phyloP scores from a whole-genome alignment of 768 basidiomycete species.

The Lanmaoa pseudosensibilis region DNA sequence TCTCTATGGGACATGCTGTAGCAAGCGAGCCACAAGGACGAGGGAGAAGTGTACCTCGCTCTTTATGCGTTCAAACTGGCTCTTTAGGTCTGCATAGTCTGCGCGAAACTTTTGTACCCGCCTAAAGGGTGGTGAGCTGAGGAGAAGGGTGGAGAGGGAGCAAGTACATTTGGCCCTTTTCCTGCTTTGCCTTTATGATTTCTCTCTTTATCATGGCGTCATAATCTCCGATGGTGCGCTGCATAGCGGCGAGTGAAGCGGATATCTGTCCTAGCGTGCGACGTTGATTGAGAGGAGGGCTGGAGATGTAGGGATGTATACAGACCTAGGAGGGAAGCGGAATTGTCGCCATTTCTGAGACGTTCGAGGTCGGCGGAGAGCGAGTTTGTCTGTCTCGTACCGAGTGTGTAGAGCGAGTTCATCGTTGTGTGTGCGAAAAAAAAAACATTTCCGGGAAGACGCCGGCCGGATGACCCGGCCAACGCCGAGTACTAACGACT shows the following conservation, averaged over 20 bases:
- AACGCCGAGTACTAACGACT: constrained; percentile 3
- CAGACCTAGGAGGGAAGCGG: constrained; percentile 81
- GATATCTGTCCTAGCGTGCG: constrained; percentile 86
- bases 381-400: constrained; percentile 87
- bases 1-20: constrained; percentile 42
- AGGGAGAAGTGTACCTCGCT: constrained; percentile 38
- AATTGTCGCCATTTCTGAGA: constrained; percentile 76
- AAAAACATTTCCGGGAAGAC: constrained; percentile 1
- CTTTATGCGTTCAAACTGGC: constrained; percentile 81
- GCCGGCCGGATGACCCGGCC: constrained; percentile 15
- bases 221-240: constrained; percentile 94
- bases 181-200: constrained; percentile 93
- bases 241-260: constrained; percentile 93
- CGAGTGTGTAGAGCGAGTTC: constrained; percentile 95
- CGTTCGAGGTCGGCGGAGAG: constrained; percentile 85
- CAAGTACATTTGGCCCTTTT: constrained; percentile 88
- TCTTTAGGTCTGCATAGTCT: constrained; percentile 81
- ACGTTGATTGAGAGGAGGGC: constrained; percentile 7
- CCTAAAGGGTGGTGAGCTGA: constrained; percentile 42
- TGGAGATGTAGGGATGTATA: neutral
- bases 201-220: constrained; percentile 96
- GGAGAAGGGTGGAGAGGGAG: neutral
- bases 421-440: constrained; percentile 49
- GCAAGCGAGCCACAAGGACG: neutral
- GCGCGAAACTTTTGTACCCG: constrained; percentile 89